A percentile compares a stretch with the other conserved stretches of the same genome.
Conservation (phyloP, 108 stramenopile genomes). For the Bacterosira constricta region DNA sequence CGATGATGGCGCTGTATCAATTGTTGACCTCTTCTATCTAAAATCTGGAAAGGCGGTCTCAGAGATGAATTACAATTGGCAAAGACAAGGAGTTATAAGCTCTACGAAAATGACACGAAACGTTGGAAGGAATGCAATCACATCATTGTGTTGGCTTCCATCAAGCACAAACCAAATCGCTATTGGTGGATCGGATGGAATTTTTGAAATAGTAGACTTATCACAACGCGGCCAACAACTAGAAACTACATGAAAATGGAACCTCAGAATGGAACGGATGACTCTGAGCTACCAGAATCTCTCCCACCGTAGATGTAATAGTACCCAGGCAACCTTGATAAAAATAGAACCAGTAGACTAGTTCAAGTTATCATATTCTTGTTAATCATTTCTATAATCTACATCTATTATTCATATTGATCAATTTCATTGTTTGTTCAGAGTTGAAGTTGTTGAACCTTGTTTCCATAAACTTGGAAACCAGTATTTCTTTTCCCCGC, state of each 20-base stretch:
- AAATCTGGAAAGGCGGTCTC: slow-evolving; percentile 66
- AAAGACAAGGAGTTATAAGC: slow-evolving; percentile 71
- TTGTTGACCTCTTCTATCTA: slow-evolving; percentile 70
- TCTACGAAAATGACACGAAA: slow-evolving; percentile 74
- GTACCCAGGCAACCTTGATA: too few species aligned
- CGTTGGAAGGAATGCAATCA: slow-evolving; percentile 58
- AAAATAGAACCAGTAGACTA: too few species aligned
- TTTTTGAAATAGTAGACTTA: slow-evolving; percentile 70
- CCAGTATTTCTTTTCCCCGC: slow-evolving; percentile 73
- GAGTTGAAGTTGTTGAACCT: too few species aligned
- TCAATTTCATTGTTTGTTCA: neutral
- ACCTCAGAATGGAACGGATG: too few species aligned
- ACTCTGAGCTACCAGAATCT: too few species aligned
- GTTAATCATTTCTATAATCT: too few species aligned
- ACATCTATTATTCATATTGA: neutral
- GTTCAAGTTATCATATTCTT: too few species aligned
- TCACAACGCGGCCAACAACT: slow-evolving; percentile 44
- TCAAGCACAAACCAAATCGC: slow-evolving; percentile 48
- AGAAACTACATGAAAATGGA: too few species aligned
- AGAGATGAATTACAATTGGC: slow-evolving; percentile 84
- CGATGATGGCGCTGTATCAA: slow-evolving; percentile 61
- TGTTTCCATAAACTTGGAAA: slow-evolving; percentile 63
- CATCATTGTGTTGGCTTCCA: slow-evolving; percentile 65
- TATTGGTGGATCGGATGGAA: slow-evolving; percentile 74
- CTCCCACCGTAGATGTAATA: too few species aligned